Conservation (phyloP, 2,329 filamentous ascomycete genomes). For the Thermomyces lanuginosus region DNA sequence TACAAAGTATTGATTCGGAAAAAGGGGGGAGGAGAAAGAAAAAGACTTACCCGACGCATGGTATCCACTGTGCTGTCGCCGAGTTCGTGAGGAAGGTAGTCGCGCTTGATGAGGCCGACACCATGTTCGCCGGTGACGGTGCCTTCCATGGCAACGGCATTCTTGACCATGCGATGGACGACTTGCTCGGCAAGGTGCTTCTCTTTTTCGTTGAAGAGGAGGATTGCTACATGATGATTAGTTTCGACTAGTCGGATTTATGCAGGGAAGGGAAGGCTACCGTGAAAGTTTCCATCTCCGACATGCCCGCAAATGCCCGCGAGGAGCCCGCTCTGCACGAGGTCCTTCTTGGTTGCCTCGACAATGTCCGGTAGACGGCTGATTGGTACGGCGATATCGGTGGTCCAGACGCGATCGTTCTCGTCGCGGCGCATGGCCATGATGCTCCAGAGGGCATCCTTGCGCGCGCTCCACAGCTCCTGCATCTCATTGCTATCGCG, state of each 20-base stretch:
- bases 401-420: constrained; percentile 55
- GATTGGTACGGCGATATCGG: constrained; percentile 65
- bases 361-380: constrained; percentile 56
- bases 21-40: constrained; percentile 1
- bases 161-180: constrained; percentile 53
- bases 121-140: constrained; percentile 60
- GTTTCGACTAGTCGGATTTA: constrained; percentile 7
- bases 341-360: constrained; percentile 50
- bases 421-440: constrained; percentile 46
- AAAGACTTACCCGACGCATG: constrained; percentile 42
- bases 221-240: constrained; percentile 33
- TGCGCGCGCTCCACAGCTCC: constrained; percentile 60
- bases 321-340: constrained; percentile 44
- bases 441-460: constrained; percentile 57
- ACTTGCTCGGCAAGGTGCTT: constrained; percentile 39
- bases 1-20: constrained; percentile 2
- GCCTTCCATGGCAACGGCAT: constrained; percentile 53
- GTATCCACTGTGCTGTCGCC: constrained; percentile 44
- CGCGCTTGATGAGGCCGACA: constrained; percentile 53
- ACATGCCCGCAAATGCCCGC: constrained; percentile 57
- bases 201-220: constrained; percentile 44
- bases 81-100: constrained; percentile 47
- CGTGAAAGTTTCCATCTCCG: constrained; percentile 59
- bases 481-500: constrained; percentile 45
- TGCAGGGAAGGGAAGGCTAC: constrained; percentile 16